Evolutionary conservation across 2,329 filamentous ascomycete genomes (phyloP), one percentile per base, ranked within the genome.

Genomic region (Paecilomyces fulvus): DNA sequence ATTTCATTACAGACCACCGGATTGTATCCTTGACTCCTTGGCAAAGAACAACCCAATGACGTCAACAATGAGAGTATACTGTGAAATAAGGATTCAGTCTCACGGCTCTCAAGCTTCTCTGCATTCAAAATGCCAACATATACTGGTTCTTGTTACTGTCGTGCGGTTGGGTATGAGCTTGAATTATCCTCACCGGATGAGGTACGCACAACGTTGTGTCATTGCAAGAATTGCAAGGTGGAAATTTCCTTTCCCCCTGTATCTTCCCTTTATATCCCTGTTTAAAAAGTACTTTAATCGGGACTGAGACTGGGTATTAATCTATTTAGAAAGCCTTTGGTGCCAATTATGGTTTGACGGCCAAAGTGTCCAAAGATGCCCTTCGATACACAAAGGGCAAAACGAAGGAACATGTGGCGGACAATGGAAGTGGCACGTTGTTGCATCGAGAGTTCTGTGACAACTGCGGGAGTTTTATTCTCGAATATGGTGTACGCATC

Each of bases 391-490:
- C 67, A 0, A 51, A 64, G 11, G 77, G 76, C 0, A 60, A 61
- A 30, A 64, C 77, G 2, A 75, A 76, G 53, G 69, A 77, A 23
- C 78, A 81, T 61, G 74, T 73, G 28, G 73, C 72, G 0, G 79
- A 80, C 55, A 81, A 82, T 59, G 79, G 78, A 2, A 72, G 72
- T n/a, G 79, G 78, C 1, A 68, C 67, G 1, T 48, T 67, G 30
- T 66, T 82, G 31, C 74, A 78, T 60, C 73, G 79, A 1, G 79
- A 82, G 59, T 83, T 83, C 61, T 83, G 80, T 58, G 70, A 70
- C 3, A 75, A 68, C 1, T 83, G 80, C 57, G 80, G 80, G 4
- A 77, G 77, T 59, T 74, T 74, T 43, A 73, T 82, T 52, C 65
- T 80, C 23, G 80, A 82, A 63, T 82, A 79, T 60, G 79, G 79